Conservation (phyloP, 148 eudicot species). For the Euryodendron excelsum region DNA sequence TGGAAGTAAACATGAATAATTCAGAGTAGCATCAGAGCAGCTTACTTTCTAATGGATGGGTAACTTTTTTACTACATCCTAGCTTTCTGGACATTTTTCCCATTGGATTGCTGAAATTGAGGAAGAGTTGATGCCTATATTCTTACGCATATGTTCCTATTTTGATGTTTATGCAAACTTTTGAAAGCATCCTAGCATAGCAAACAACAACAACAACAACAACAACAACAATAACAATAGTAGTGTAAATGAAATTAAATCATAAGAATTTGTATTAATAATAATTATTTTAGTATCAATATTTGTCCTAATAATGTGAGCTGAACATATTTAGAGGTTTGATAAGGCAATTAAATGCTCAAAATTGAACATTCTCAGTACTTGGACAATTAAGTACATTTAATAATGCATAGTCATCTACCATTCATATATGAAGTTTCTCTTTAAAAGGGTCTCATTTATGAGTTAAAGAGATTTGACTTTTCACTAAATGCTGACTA, state of each 20-base stretch:
- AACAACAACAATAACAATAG: not conserved
- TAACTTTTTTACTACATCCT: not conserved
- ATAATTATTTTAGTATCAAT: not conserved
- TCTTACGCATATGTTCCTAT: not conserved
- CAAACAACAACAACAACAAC: not conserved
- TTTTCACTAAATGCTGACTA: not conserved
- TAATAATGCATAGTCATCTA: not conserved
- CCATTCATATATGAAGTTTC: not conserved
- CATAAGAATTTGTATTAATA: too few relatives aligned
- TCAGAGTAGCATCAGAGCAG: not conserved
- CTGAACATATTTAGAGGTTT: not conserved
- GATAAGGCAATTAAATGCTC: not conserved
- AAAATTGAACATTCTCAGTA: not conserved
- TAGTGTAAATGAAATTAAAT: not conserved
- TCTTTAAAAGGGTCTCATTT: not conserved
- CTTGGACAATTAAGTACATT: not conserved
- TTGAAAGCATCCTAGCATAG: not conserved
- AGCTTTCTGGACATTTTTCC: not conserved
- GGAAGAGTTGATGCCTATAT: not conserved
- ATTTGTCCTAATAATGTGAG: not conserved
- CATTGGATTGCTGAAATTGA: not conserved
- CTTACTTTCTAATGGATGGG: not conserved
- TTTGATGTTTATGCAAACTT: not conserved
- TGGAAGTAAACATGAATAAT: slow-evolving; percentile 2
- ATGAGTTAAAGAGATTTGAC: not conserved